Conservation (phyloP, 2,329 filamentous ascomycete species). For the Ceratocystiopsis brevicomis region DNA sequence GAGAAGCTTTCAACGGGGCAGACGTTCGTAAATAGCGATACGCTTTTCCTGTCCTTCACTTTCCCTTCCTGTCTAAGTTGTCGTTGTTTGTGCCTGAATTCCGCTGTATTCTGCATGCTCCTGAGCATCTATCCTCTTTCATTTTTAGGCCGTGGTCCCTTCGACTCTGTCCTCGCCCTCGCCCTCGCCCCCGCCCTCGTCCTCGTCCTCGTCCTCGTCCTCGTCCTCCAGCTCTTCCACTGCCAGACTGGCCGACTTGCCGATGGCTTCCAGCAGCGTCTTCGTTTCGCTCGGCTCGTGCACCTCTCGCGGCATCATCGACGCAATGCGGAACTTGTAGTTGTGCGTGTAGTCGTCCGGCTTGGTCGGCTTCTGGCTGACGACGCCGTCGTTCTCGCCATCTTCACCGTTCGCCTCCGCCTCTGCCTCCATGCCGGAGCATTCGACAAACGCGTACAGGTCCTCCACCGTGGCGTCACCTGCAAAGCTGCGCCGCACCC, state of each 20-base stretch:
- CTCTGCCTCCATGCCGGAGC: conserved; percentile 45
- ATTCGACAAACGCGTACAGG: conserved; percentile 91
- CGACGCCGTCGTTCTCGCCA: conserved; percentile 11
- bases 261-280: conserved; percentile 54
- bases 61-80: too few relatives aligned
- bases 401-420: conserved; percentile 9
- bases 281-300: conserved; percentile 50
- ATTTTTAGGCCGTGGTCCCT: too few relatives aligned
- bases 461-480: conserved; percentile 60
- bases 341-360: conserved; percentile 58
- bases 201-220: background rate
- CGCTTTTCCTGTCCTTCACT: too few relatives aligned
- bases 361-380: conserved; percentile 23
- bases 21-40: too few relatives aligned
- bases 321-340: conserved; percentile 73
- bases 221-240: conserved; percentile 41
- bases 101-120: too few relatives aligned
- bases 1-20: too few relatives aligned
- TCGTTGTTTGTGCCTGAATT: too few relatives aligned
- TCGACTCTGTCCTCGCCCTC: too few relatives aligned
- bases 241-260: conserved; percentile 70
- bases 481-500: conserved; percentile 53
- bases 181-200: too few relatives aligned
- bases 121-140: too few relatives aligned
- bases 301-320: conserved; percentile 66